Base-by-base conservation (phyloP, 306 rosid genomes). In the Prunus mira region DNA sequence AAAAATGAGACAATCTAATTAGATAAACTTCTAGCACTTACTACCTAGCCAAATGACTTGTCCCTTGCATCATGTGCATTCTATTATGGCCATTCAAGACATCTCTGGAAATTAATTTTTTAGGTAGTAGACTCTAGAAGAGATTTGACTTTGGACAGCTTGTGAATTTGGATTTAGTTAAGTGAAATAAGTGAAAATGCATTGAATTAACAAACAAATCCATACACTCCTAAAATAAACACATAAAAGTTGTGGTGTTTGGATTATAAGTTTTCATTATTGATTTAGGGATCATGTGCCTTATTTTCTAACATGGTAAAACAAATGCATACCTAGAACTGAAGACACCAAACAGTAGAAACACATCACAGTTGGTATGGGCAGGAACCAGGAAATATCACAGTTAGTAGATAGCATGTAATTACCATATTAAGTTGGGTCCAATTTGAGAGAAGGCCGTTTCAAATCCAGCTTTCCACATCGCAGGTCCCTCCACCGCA, bases 381-480 rank as follows among this genome's bases (percentile, higher is more conserved):
- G 34, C 65, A 12, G 13, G 65, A 60, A 60, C 41, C 41, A 34
- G 8, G 41, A 34, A 34, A 34, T 5, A 60, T 60, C 19, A 25
- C 30, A 22, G n/a, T 11, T 8, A 67, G 55, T 51, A 30, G 20
- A 63, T 27, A 22, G 54, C 51, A 57, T 15, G 43, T 65, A 65
- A 71, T 86, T 91, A 93, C 98, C 98, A 93, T 54, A 93, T 32
- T 72, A 93, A 84, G 52, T 91, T 85, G 41, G 95, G 95, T 78
- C 98, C 98, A 25, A 93, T 82, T 73, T 93, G 88, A 75, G 97
- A 79, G 25, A 85, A 2, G 27, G 96, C 93, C 49, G 83, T 84
- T 86, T 89, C 74, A 84, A 84, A 93, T 73, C 98, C 98, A 56
- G 90, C 89, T n/a, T 89, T 91, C 97, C 97, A 93, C 89, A 89